Percentiles rank a stretch among this genome's conserved stretches.
These are phyloP conservation scores for Penicillium bialowiezense DNA, from an alignment of 495 filamentous ascomycete genomes.

Conservation along the genomic window DNA sequence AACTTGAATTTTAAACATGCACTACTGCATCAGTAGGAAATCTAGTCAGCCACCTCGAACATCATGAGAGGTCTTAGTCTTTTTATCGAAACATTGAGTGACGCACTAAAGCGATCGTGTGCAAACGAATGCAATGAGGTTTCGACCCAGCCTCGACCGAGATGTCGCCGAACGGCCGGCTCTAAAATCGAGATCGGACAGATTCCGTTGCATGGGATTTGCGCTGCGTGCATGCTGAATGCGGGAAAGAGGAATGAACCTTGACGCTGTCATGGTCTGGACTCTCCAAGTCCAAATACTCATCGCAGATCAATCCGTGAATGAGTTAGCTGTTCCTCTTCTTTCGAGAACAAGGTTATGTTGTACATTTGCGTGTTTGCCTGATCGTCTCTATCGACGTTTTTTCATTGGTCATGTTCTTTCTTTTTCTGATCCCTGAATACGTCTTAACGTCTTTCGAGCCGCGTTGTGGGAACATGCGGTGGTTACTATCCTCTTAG, in stretches of 20 bases:
- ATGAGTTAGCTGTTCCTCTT: not conserved
- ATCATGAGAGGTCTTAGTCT: too few relatives aligned
- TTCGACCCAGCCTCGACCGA: not conserved
- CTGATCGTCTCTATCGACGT: too few relatives aligned
- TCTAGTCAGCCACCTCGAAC: too few relatives aligned
- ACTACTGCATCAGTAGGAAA: too few relatives aligned
- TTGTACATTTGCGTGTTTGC: not conserved
- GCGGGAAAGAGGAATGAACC: not conserved
- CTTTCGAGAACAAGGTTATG: not conserved
- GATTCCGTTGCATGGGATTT: not conserved
- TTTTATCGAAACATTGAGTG: not conserved
- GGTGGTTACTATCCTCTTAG: too few relatives aligned
- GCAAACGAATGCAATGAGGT: not conserved
- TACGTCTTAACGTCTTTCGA: too few relatives aligned
- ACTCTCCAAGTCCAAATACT: not conserved
- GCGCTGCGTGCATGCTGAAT: not conserved
- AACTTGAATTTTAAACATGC: not conserved
- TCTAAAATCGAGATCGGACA: slow-evolving; percentile 1
- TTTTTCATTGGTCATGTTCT: too few relatives aligned
- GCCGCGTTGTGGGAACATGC: too few relatives aligned
- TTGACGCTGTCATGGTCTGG: not conserved
- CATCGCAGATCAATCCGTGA: not conserved
- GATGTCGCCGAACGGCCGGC: not conserved
- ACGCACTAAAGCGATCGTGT: not conserved
- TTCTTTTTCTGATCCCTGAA: too few relatives aligned